Evolutionary conservation across 73 alveolate species (phyloP).

Genomic region (Tetrahymena thermophila): DNA sequence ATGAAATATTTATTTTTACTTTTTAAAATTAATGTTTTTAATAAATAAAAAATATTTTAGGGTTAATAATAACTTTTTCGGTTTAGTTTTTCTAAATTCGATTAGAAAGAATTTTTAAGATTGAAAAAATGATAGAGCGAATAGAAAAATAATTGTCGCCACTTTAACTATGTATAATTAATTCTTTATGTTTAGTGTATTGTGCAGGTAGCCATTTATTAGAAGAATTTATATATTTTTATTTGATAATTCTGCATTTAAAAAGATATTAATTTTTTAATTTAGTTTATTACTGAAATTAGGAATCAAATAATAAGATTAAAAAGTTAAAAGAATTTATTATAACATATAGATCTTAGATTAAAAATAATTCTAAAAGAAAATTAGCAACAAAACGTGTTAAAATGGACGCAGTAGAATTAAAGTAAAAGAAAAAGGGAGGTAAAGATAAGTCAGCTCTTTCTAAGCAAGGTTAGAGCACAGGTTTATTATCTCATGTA

Average conservation of each 20-base stretch:
- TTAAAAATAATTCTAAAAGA: background rate
- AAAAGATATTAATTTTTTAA: background rate
- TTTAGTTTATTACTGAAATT: background rate
- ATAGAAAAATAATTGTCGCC: background rate
- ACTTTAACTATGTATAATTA: background rate
- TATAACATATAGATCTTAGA: background rate
- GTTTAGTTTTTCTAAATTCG: background rate
- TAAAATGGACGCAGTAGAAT: background rate
- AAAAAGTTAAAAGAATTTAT: background rate
- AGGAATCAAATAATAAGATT: background rate
- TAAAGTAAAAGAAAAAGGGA: background rate
- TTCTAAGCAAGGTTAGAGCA: background rate
- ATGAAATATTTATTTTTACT: too few species aligned
- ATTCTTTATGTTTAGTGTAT: background rate
- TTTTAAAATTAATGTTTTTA: too few species aligned
- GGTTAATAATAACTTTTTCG: too few species aligned
- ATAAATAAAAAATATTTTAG: too few species aligned
- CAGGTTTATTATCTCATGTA: background rate
- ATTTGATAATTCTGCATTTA: background rate
- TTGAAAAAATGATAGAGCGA: background rate
- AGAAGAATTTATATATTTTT: background rate
- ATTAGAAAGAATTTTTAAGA: background rate
- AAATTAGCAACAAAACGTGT: background rate
- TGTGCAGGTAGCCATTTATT: background rate
- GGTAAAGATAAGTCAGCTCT: background rate